Percentiles rank a stretch among this genome's conserved stretches.
Evolutionary conservation across 176 grass and related monocot species (phyloP).

Genomic region (Triticum dicoccoides): DNA sequence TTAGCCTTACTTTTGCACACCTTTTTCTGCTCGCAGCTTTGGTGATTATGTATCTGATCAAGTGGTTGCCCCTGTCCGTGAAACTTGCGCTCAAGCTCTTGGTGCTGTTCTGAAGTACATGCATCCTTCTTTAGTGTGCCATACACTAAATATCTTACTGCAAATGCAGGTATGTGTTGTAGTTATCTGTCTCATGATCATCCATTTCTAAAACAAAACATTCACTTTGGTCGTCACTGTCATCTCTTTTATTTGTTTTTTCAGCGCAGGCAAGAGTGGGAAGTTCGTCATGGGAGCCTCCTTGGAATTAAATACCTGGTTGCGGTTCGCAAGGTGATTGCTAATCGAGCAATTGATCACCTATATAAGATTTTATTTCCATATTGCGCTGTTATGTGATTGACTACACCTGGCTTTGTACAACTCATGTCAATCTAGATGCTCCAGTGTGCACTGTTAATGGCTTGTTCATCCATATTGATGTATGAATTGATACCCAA

Average conservation of each 20-base stretch:
- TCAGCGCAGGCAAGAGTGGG: constrained; percentile 99
- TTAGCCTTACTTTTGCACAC: constrained; percentile 13
- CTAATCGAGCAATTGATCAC: constrained; percentile 24
- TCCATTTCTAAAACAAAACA: constrained; percentile 13
- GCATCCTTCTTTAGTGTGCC: constrained; percentile 84
- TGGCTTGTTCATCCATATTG: neutral
- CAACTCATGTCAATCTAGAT: neutral
- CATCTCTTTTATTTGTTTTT: constrained; percentile 57
- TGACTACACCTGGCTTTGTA: neutral
- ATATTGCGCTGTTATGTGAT: constrained; percentile 10
- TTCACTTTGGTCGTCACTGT: constrained; percentile 18
- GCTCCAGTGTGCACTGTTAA: neutral
- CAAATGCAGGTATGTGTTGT: constrained; percentile 84
- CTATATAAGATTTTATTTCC: constrained; percentile 6
- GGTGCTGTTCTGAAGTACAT: constrained; percentile 97
- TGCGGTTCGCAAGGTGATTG: constrained; percentile 81
- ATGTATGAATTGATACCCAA: constrained; percentile 3
- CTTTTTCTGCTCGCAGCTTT: constrained; percentile 61
- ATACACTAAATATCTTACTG: constrained; percentile 87
- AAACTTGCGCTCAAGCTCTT: constrained; percentile 98
- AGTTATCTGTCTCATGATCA: constrained; percentile 8
- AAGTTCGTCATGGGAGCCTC: constrained; percentile 97
- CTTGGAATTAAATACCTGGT: constrained; percentile 98
- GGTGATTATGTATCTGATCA: constrained; percentile 99
- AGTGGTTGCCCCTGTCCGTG: constrained; percentile 96